phyloP scores from a whole-genome alignment of 192 early-diverging fungal species.

The Coemansia pectinata region DNA sequence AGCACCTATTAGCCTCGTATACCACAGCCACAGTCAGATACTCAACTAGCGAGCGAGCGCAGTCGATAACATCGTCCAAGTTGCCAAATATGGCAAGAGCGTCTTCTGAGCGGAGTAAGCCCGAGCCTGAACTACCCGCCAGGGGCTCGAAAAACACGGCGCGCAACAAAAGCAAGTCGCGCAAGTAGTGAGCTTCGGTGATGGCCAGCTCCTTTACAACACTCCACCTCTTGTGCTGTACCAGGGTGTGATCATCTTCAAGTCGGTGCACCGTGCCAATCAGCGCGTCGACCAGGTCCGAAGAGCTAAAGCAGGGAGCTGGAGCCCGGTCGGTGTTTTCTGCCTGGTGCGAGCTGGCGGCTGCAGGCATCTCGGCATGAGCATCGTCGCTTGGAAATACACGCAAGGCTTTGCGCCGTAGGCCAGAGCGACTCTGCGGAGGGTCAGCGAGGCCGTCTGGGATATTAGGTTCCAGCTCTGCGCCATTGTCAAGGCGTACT shows the following conservation, averaged over 20 bases:
- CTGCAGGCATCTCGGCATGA: background rate
- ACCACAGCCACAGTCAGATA: conserved; percentile 62
- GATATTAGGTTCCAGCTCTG: background rate
- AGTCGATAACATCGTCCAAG: conserved; percentile 69
- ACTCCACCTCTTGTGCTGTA: conserved; percentile 63
- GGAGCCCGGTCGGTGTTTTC: conserved; percentile 4
- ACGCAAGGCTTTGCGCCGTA: background rate
- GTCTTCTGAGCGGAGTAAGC: conserved; percentile 60
- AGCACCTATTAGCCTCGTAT: conserved; percentile 46
- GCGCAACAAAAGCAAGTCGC: conserved; percentile 74
- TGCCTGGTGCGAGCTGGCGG: background rate
- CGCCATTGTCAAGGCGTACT: conserved; percentile 6
- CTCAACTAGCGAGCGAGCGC: conserved; percentile 66
- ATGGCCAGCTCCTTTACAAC: conserved; percentile 76
- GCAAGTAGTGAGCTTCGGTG: conserved; percentile 72
- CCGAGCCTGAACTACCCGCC: conserved; percentile 34
- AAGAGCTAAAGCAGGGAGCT: conserved; percentile 23
- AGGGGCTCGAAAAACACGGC: conserved; percentile 69
- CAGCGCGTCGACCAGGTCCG: conserved; percentile 46
- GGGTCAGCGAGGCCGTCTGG: background rate
- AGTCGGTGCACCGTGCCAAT: conserved; percentile 47
- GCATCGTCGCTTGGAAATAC: background rate
- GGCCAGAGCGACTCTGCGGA: background rate
- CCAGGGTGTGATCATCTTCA: conserved; percentile 45
- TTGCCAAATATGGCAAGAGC: conserved; percentile 77